Percentiles rank a stretch among this genome's conserved stretches.
These are phyloP conservation scores for Cordyceps farinosa DNA, from an alignment of 2,329 filamentous ascomycete genomes.

Conservation along the genomic window DNA sequence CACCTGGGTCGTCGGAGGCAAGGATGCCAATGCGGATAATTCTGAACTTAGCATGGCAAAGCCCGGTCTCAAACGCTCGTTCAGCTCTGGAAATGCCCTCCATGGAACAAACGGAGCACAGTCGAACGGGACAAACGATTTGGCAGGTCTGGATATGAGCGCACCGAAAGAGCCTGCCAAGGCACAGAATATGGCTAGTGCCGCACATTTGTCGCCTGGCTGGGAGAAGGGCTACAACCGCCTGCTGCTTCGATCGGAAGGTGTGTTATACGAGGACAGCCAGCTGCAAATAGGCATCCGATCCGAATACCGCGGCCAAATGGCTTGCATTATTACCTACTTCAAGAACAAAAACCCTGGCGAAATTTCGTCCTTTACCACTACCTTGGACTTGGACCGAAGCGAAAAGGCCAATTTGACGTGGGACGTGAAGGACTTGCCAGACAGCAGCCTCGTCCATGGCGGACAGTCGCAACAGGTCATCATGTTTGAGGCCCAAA, in stretches of 20 bases:
- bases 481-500: slow-evolving; percentile 86
- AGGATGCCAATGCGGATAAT: slow-evolving; percentile 82
- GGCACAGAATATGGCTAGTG: slow-evolving; percentile 82
- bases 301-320: slow-evolving; percentile 91
- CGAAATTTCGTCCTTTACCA: slow-evolving; percentile 86
- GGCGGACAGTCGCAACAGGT: slow-evolving; percentile 85
- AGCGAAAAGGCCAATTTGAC: slow-evolving; percentile 64
- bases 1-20: slow-evolving; percentile 96
- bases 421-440: slow-evolving; percentile 83
- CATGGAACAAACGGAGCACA: slow-evolving; percentile 49
- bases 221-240: slow-evolving; percentile 91
- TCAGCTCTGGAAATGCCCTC: slow-evolving; percentile 58
- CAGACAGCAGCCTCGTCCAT: slow-evolving; percentile 73
- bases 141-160: slow-evolving; percentile 79
- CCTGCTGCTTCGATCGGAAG: slow-evolving; percentile 74
- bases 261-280: slow-evolving; percentile 89
- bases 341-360: slow-evolving; percentile 92
- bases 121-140: slow-evolving; percentile 56
- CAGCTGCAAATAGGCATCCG: slow-evolving; percentile 90
- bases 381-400: slow-evolving; percentile 79
- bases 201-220: slow-evolving; percentile 86
- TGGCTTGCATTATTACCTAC: slow-evolving; percentile 93
- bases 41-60: slow-evolving; percentile 78
- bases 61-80: slow-evolving; percentile 79
- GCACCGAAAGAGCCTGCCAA: slow-evolving; percentile 58